Evolutionary conservation across 495 filamentous ascomycete genomes (phyloP), one percentile per base, ranked within the genome.

Genomic region (Neurospora tetraspora): DNA sequence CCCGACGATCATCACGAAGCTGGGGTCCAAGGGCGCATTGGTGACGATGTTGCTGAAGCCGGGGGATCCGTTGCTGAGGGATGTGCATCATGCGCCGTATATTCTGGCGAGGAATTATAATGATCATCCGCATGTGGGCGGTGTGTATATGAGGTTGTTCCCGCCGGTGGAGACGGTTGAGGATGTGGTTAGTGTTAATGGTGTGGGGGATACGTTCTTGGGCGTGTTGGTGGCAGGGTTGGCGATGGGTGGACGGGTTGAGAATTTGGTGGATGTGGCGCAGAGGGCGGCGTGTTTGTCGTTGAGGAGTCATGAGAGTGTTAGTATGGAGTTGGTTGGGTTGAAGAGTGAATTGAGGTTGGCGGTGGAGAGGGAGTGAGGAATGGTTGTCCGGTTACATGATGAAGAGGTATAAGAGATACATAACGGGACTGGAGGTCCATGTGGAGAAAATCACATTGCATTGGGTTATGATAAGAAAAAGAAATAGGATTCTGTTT

Each of bases 201-300:
- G 94, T 0, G 94, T 93, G 0, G 96, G 96, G 6, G 96, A 99
- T 82, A 98, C 96, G 0, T 93, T 98, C 75, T 82, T 96, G 3
- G 96, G 95, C 4, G 91, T 93, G 18, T 47, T 97, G 39, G 82
- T 97, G 31, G 90, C 93, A 2, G 91, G 92, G 3, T 72, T 88
- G 72, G 82, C 85, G 20, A 81, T 81, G 73, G 88, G 86, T 7
- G 80, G 80, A 4, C 82, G 77, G 76, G 77, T 86, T n/a, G 82
- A 86, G 47, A 81, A 85, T 68, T 69, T 88, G 71, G 76, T 89
- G 27, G 80, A 85, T 69, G 78, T 89, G 39, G 91, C 90, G 69
- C 95, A 98, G 82, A 86, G 86, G 79, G 95, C 91, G 9, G 93
- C 93, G 65, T 86, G 90, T 40, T 80, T 91, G 82, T 94, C 93